Base-by-base conservation (phyloP, 306 rosid genomes). In the Citrullus amarus region DNA sequence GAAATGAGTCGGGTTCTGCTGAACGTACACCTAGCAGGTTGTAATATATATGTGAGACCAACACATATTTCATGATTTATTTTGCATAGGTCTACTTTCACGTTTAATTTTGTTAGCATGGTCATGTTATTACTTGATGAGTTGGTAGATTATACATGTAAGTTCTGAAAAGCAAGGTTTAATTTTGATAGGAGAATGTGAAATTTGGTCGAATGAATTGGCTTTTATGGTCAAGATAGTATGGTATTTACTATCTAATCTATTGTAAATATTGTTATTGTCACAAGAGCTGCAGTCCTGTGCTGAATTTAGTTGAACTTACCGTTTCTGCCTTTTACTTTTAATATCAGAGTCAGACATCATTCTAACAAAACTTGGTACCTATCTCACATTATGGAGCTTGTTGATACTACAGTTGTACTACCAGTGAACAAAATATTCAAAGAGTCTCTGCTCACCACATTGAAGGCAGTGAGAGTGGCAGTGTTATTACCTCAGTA, bases 11-110 rank as follows among this genome's bases (percentile, higher is more conserved):
- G 11, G 88, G 74, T 75, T 83, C 83, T 75, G 81, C 82, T 41
- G 93, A 87, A 67, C 82, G 75, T 68, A 86, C 93, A 2, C 97
- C 96, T 74, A 88, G 86, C 96, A 92, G 98, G 98, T 94, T 83
- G 65, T 77, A 60, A 71, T 16, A 72, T 54, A 72, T 43, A 54
- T 54, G 83, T 39, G 63, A 74, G 17, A 53, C 61, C 50, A 74
- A 10, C 62, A 18, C 10, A 74, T 74, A 16, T 30, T 51, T 51
- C 16, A 44, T 44, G 22, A 28, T 54, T 71, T 41, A 71, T 38
- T 72, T 50, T 50, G 77, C 76, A 43, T 69, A 2, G 39, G 39
- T 36, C 6, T 36, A 39, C 51, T 68, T 68, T 17, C 13, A 68
- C 48, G 43, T 41, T 67, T 9, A 11, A 43, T 20, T n/a, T 41